Conservation (phyloP, 108 stramenopile species). For the Cylindrotheca closterium region DNA sequence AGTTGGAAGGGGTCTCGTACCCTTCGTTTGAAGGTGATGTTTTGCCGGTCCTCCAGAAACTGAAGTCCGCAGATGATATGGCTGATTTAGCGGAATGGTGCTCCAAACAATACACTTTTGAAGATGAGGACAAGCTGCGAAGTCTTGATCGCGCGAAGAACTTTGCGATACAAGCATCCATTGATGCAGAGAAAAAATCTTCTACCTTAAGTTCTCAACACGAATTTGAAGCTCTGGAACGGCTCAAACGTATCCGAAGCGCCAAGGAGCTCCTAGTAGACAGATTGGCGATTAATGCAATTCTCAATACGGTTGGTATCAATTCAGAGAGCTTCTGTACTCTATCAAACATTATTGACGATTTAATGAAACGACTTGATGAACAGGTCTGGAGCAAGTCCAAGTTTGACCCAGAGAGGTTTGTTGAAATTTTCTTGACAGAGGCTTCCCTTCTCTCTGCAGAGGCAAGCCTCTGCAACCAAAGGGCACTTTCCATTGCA, state of each 20-base stretch:
- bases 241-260: slow-evolving; percentile 54
- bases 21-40: slow-evolving; percentile 67
- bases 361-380: slow-evolving; percentile 33
- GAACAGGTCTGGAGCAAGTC: slow-evolving; percentile 25
- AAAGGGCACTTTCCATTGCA: slow-evolving; percentile 44
- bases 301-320: slow-evolving; percentile 30
- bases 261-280: slow-evolving; percentile 72
- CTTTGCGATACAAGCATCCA: slow-evolving; percentile 70
- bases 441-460: slow-evolving; percentile 69
- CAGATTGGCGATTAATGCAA: slow-evolving; percentile 51
- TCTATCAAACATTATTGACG: slow-evolving; percentile 12
- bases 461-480: slow-evolving; percentile 39
- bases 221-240: slow-evolving; percentile 46
- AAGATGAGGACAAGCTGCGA: slow-evolving; percentile 48
- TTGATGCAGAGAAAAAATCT: slow-evolving; percentile 44
- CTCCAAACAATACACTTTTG: slow-evolving; percentile 45
- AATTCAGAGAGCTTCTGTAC: slow-evolving; percentile 11
- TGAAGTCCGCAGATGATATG: slow-evolving; percentile 50
- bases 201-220: slow-evolving; percentile 3
- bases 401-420: slow-evolving; percentile 49
- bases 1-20: slow-evolving; percentile 26
- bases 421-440: slow-evolving; percentile 60
- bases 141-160: slow-evolving; percentile 69
- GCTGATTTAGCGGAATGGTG: slow-evolving; percentile 84
- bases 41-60: slow-evolving; percentile 53